Percentiles rank a stretch among this genome's conserved stretches.
Conservation (phyloP, 148 eudicot species). For the Rhododendron simsii region DNA sequence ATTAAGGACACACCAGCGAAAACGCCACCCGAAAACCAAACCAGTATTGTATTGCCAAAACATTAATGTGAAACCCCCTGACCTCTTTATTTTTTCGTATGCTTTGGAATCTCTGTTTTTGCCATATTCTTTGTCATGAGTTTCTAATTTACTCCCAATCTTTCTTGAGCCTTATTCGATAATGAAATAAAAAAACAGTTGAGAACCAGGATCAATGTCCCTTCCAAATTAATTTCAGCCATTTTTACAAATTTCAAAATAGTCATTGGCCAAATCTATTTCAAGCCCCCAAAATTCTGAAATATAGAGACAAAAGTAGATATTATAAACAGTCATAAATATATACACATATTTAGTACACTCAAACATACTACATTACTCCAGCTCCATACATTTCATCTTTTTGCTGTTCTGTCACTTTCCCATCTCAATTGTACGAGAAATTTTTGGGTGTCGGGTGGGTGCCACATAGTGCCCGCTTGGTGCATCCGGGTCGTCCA, state of each 20-base stretch:
- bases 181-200: too few relatives aligned
- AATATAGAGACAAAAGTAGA: not conserved
- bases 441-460: too few relatives aligned
- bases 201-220: too few relatives aligned
- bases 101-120: not conserved
- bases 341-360: not conserved
- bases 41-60: not conserved
- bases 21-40: too few relatives aligned
- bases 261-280: not conserved
- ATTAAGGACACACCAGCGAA: too few relatives aligned
- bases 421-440: not conserved
- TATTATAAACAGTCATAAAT: not conserved
- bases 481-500: too few relatives aligned
- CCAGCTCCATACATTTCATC: not conserved
- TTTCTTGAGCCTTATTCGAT: not conserved
- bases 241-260: not conserved
- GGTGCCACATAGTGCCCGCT: too few relatives aligned
- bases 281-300: not conserved
- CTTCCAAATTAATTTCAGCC: not conserved
- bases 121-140: not conserved
- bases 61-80: not conserved
- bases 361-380: not conserved
- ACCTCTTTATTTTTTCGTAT: not conserved
- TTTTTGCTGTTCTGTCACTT: not conserved
- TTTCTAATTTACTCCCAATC: not conserved